Conservation (phyloP, 2,329 filamentous ascomycete species). For the Neurospora sp. region DNA sequence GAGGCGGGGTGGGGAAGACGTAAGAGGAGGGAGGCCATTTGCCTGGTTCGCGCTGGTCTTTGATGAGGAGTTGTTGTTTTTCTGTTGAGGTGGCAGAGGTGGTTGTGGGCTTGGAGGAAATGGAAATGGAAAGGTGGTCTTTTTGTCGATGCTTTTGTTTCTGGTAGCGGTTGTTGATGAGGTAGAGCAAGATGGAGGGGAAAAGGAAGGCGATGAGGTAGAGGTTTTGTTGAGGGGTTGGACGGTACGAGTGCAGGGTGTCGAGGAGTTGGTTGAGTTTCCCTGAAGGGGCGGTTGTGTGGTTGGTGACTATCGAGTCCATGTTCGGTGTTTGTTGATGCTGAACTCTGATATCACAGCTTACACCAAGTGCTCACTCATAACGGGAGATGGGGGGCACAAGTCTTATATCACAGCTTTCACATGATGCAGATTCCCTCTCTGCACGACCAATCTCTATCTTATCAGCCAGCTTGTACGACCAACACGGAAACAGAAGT, state of each 20-base stretch:
- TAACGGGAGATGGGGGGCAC: neutral
- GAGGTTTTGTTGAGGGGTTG: neutral
- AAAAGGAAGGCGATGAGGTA: neutral
- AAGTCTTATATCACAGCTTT: neutral
- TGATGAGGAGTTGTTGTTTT: neutral
- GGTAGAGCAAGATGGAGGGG: neutral
- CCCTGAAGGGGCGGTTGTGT: neutral
- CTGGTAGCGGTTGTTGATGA: neutral
- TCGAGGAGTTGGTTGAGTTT: neutral
- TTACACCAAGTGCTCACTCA: neutral
- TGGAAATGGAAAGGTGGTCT: neutral
- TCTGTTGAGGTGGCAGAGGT: neutral
- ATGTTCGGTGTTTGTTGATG: neutral
- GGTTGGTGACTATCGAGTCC: neutral
- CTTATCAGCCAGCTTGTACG: neutral
- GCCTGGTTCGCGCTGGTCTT: neutral
- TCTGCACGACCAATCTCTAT: neutral
- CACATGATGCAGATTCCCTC: neutral
- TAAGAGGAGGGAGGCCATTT: conserved; percentile 48
- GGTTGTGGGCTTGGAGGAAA: neutral
- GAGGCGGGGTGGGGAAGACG: conserved; percentile 45
- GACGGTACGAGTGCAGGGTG: neutral
- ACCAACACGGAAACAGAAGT: neutral
- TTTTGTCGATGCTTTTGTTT: neutral
- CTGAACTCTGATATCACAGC: neutral